These are phyloP conservation scores for Aaosphaeria pasadenensis DNA, from an alignment of 2,329 filamentous ascomycete species.

Conservation along the genomic window DNA sequence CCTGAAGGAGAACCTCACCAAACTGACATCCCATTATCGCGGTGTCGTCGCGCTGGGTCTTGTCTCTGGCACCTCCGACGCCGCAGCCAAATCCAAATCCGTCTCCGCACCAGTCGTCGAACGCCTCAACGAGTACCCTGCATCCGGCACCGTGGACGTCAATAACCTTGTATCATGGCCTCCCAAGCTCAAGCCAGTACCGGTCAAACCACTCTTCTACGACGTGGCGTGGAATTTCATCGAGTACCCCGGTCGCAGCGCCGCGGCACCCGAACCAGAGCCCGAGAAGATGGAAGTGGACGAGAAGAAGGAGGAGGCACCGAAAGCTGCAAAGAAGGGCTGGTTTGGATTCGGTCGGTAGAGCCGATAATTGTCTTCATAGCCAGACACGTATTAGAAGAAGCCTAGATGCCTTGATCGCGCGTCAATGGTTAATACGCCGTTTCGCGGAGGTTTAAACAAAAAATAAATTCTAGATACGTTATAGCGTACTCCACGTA, in stretches of 20 bases:
- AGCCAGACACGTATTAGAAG: too few species aligned
- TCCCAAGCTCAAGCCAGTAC: conserved; percentile 75
- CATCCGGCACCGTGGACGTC: conserved; percentile 64
- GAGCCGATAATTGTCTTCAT: background rate
- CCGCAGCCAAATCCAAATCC: conserved; percentile 45
- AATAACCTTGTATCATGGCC: conserved; percentile 83
- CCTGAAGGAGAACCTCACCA: conserved; percentile 62
- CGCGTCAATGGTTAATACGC: too few species aligned
- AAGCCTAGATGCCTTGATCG: too few species aligned
- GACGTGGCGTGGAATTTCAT: conserved; percentile 99
- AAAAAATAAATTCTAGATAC: too few species aligned
- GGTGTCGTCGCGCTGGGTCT: conserved; percentile 81
- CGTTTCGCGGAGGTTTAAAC: too few species aligned
- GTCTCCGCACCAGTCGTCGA: conserved; percentile 65
- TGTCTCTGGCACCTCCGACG: conserved; percentile 50
- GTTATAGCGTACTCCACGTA: too few species aligned
- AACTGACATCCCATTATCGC: conserved; percentile 75
- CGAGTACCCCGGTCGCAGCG: conserved; percentile 70
- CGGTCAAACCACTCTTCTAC: conserved; percentile 92
- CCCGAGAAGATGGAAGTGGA: conserved; percentile 16
- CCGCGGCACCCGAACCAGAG: conserved; percentile 18
- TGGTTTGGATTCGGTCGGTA: conserved; percentile 52
- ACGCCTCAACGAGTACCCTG: conserved; percentile 71
- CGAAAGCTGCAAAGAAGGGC: conserved; percentile 46
- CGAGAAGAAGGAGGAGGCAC: conserved; percentile 22